A percentile compares a stretch with the other conserved stretches of the same genome.
phyloP scores from a whole-genome alignment of 2,329 filamentous ascomycete species.

The Fusarium verrucosum region DNA sequence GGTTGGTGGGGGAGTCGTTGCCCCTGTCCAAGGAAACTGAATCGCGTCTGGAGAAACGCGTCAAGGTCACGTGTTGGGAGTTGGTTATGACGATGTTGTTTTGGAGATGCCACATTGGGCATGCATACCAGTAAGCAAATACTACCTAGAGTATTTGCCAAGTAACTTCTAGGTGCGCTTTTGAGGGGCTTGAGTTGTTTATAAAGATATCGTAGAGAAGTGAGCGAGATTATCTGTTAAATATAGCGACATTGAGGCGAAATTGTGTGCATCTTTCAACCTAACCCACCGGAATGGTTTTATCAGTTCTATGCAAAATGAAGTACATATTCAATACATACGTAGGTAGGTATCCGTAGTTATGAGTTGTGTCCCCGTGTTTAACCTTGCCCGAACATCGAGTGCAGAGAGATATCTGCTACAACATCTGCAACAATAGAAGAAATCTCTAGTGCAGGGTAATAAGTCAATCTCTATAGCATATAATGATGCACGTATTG shows the following conservation, averaged over 20 bases:
- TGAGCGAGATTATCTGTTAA: neutral
- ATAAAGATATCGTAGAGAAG: neutral
- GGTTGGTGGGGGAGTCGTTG: conserved; percentile 32
- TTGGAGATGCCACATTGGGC: conserved; percentile 16
- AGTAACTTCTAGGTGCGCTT: neutral
- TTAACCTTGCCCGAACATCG: too few species aligned
- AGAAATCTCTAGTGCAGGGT: neutral
- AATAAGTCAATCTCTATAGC: neutral
- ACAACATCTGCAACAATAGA: neutral
- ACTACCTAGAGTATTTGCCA: too few species aligned
- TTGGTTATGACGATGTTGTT: conserved; percentile 22
- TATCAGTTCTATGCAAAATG: neutral
- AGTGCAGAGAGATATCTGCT: neutral
- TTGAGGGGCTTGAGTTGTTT: neutral
- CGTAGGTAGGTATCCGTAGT: neutral
- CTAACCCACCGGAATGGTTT: neutral
- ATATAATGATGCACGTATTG: neutral
- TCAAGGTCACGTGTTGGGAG: conserved; percentile 20
- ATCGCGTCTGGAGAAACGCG: conserved; percentile 35
- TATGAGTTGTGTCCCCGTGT: too few species aligned
- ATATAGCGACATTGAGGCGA: conserved; percentile 5
- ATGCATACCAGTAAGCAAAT: neutral
- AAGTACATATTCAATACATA: neutral
- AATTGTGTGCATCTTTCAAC: neutral
- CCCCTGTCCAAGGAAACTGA: conserved; percentile 19